phyloP scores from a whole-genome alignment of 345 rosid species.

The Eucalyptus erythrocorys region DNA sequence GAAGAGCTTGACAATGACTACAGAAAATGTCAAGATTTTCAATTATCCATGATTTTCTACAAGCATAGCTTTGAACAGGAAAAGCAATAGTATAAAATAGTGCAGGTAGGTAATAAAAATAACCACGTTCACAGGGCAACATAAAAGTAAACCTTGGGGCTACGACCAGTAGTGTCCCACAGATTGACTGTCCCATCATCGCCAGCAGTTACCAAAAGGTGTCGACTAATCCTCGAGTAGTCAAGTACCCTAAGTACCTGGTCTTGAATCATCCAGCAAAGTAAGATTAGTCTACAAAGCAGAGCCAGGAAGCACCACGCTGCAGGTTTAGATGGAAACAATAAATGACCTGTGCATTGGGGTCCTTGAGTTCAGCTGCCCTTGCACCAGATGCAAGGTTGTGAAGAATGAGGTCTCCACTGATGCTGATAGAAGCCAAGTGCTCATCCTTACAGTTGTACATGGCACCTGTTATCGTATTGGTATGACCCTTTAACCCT shows the following conservation, averaged over 20 bases:
- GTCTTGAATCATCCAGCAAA: conserved; percentile 42
- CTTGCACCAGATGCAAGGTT: conserved; percentile 90
- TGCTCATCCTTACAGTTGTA: conserved; percentile 98
- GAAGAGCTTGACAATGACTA: not conserved
- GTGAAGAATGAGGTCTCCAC: conserved; percentile 89
- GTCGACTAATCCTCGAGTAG: conserved; percentile 84
- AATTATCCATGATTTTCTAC: not conserved
- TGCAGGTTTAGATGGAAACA: conserved; percentile 8
- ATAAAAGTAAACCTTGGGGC: conserved; percentile 58
- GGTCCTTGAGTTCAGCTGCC: conserved; percentile 92
- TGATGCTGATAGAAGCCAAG: conserved; percentile 85
- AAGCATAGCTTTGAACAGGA: not conserved
- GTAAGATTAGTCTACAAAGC: conserved; percentile 22
- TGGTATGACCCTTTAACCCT: conserved; percentile 87
- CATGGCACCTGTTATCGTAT: conserved; percentile 75
- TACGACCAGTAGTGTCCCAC: conserved; percentile 95
- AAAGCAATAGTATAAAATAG: not conserved
- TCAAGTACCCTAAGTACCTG: conserved; percentile 98
- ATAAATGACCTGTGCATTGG: conserved; percentile 78
- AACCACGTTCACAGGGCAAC: not conserved
- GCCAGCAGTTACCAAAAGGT: conserved; percentile 91
- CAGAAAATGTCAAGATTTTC: not conserved
- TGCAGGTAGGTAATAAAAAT: not conserved
- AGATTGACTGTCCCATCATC: conserved; percentile 96
- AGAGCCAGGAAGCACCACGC: not conserved